These are phyloP conservation scores for Hypoxylon rickii DNA, from an alignment of 495 filamentous ascomycete genomes.

Conservation along the genomic window DNA sequence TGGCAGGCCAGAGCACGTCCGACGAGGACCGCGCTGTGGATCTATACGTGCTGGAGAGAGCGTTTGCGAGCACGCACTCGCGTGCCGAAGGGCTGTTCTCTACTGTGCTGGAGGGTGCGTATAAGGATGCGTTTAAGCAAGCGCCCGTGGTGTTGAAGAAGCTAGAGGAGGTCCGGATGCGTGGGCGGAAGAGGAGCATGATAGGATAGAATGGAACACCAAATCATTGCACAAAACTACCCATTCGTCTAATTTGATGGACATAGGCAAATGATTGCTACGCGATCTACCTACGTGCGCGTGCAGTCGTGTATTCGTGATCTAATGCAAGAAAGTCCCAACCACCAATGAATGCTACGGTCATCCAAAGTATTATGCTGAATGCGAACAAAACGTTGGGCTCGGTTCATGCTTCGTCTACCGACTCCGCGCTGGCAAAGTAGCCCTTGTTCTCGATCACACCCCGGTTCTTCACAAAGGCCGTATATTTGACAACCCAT, in stretches of 20 bases:
- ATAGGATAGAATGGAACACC: conserved; percentile 66
- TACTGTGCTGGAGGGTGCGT: conserved; percentile 58
- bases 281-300: conserved; percentile 5
- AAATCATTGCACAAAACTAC: no score
- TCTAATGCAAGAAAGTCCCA: conserved; percentile 25
- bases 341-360: conserved; percentile 16
- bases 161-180: conserved; percentile 91
- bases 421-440: conserved; percentile 80
- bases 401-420: conserved; percentile 23
- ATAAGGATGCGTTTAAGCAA: conserved; percentile 55
- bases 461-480: conserved; percentile 92
- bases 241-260: no score
- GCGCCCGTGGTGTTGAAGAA: conserved; percentile 61
- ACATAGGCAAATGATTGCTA: conserved; percentile 5
- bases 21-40: conserved; percentile 97
- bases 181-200: conserved; percentile 98
- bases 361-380: conserved; percentile 7
- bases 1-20: conserved; percentile 78
- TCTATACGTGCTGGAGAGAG: conserved; percentile 93
- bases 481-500: conserved; percentile 98
- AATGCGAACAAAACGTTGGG: not conserved
- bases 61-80: conserved; percentile 95
- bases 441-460: conserved; percentile 99
- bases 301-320: conserved; percentile 15
- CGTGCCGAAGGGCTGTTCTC: conserved; percentile 77